These are phyloP conservation scores for Metschnikowia amazonensis DNA, from an alignment of 805 yeast species.

Conservation along the genomic window DNA sequence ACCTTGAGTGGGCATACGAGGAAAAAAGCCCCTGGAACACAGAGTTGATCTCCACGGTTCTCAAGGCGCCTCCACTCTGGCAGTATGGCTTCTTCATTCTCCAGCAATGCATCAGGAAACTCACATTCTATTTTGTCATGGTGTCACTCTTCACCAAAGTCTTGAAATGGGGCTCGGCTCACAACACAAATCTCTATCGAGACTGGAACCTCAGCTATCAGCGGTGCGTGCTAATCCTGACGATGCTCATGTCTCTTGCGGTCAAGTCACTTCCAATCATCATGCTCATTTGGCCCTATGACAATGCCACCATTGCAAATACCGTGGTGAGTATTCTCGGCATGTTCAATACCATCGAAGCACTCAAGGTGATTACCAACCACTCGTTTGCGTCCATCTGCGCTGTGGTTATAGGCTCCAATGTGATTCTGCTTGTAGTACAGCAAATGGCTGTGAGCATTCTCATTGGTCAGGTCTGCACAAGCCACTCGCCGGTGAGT, in stretches of 20 bases:
- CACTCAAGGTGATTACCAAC: conserved; percentile 24
- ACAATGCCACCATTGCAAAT: conserved; percentile 60
- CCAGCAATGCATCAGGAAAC: conserved; percentile 47
- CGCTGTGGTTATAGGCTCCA: conserved; percentile 7
- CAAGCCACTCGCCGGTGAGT: conserved; percentile 1
- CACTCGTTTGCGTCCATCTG: conserved; percentile 9
- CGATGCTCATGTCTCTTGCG: conserved; percentile 71
- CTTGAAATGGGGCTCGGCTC: conserved; percentile 21
- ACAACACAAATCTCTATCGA: conserved; percentile 18
- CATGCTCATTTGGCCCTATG: conserved; percentile 97
- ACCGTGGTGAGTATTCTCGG: conserved; percentile 58
- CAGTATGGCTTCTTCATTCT: conserved; percentile 58
- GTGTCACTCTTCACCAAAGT: conserved; percentile 22
- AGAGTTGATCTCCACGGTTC: conserved; percentile 21
- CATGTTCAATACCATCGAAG: conserved; percentile 61
- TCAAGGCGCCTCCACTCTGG: conserved; percentile 33
- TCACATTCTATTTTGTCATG: conserved; percentile 36
- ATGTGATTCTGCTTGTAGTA: conserved; percentile 9
- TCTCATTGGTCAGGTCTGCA: conserved; percentile 6
- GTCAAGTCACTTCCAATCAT: conserved; percentile 84
- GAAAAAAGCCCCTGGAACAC: conserved; percentile 51
- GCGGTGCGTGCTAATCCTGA: conserved; percentile 53
- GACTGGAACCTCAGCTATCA: conserved; percentile 31
- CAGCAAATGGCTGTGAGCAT: conserved; percentile 11
- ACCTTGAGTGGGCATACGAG: conserved; percentile 86